A percentile compares a stretch with the other conserved stretches of the same genome.
These are phyloP conservation scores for Dactylellina sp. DNA, from an alignment of 2,329 filamentous ascomycete genomes.

Conservation along the genomic window DNA sequence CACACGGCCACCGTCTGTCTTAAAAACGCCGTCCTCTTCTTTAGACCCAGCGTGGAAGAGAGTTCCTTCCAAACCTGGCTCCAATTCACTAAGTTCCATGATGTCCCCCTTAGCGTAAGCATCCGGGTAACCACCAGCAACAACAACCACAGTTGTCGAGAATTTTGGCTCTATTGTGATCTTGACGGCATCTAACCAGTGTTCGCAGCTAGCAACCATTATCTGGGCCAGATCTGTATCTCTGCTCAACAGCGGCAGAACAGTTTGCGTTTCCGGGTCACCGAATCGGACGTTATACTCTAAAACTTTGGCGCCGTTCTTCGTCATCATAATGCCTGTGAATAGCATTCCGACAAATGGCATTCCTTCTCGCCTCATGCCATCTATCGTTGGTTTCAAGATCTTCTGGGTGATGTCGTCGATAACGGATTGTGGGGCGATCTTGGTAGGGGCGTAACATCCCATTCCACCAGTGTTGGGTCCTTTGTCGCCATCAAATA, in stretches of 20 bases:
- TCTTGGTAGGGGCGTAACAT: constrained; percentile 90
- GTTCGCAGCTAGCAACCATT: constrained; percentile 84
- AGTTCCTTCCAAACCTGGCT: constrained; percentile 67
- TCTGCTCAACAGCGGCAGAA: constrained; percentile 79
- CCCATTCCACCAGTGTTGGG: constrained; percentile 98
- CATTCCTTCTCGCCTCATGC: constrained; percentile 83
- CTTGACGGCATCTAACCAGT: constrained; percentile 76
- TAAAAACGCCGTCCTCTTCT: constrained; percentile 73
- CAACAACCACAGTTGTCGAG: constrained; percentile 92
- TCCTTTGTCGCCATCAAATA: constrained; percentile 87
- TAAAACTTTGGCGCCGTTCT: constrained; percentile 80
- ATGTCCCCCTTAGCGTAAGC: constrained; percentile 82
- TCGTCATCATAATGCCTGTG: constrained; percentile 93
- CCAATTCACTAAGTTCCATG: constrained; percentile 67
- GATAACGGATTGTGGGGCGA: constrained; percentile 79
- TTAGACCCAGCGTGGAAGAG: constrained; percentile 95
- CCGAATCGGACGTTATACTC: constrained; percentile 96
- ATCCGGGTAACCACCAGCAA: constrained; percentile 89
- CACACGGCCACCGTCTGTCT: constrained; percentile 87
- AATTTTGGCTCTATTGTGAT: constrained; percentile 77
- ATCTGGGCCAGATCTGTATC: constrained; percentile 88
- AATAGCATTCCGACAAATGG: constrained; percentile 82
- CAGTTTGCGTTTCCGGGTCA: constrained; percentile 89
- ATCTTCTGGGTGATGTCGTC: constrained; percentile 82
- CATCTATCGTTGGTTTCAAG: constrained; percentile 87